Evolutionary conservation across 176 grass and related monocot species (phyloP), one percentile per base, ranked within the genome.

Genomic region (Miscanthus lutarioriparius): DNA sequence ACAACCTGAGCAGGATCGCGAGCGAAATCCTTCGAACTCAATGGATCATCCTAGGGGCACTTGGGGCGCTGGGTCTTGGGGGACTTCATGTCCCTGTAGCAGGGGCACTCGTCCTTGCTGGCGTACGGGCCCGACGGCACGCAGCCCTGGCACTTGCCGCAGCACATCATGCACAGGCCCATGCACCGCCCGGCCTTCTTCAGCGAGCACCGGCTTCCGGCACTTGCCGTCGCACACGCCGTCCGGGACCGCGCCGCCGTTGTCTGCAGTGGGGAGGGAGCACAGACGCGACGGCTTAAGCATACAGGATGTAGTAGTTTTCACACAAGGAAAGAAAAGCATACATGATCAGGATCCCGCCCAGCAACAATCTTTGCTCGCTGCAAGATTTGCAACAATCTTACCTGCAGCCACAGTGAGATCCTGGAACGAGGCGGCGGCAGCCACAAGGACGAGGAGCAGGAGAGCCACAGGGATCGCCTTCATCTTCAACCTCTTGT

Each of bases 51-150:
- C 59, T 86, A 94, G 2, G 95, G 95, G 88, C 95, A 97, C 75
- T 94, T 92, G 49, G 95, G 64, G 45, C 88, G 89, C n/a, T 64
- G 59, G 67, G 19, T 89, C 78, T 86, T 79, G 64, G 79, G 81
- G n/a, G 86, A 85, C 49, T 32, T 63, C 92, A 69, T 89, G 92
- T 97, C 95, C 10, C 95, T 72, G 86, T 97, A 97, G 78, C 95
- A 97, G 4, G 95, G 88, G 90, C 92, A 97, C 83, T 92, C 88
- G 58, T 94, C 92, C 84, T 92, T 94, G 90, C 89, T 89, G 2
- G 92, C 95, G n/a, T 70, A 38, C 5, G 92, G 91, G 15, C 92
- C 92, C 22, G 90, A 94, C 10, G 94, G 94, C 79, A 97, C 94
- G 69, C 94, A 94, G 26, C 87, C 87, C 69, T 79, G 10, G 86